Percentiles rank a stretch among this genome's conserved stretches.
phyloP scores from a whole-genome alignment of 139 green algal species.

The Coccomyxa sp. region DNA sequence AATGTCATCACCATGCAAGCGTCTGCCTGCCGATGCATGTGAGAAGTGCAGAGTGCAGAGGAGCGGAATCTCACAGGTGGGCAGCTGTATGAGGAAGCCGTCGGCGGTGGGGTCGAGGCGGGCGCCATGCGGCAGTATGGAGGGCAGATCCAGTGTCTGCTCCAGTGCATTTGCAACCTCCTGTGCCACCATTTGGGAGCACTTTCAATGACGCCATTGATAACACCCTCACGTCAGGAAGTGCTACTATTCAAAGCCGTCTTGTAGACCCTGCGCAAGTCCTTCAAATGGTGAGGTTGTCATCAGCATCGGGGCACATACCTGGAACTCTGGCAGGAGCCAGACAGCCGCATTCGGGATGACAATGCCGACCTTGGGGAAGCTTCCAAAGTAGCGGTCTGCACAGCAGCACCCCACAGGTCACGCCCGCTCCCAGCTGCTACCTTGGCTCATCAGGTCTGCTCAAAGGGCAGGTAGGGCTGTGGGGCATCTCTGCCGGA shows the following conservation, averaged over 20 bases:
- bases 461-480: not conserved
- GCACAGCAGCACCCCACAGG: not conserved
- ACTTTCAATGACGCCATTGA: too few relatives aligned
- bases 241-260: too few relatives aligned
- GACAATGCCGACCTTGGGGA: slow-evolving; percentile 14
- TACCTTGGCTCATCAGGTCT: not conserved
- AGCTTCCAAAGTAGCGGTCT: slow-evolving; percentile 11
- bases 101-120: slow-evolving; percentile 2
- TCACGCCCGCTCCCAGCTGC: not conserved
- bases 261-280: too few relatives aligned
- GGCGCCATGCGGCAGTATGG: slow-evolving; percentile 1
- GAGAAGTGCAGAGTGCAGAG: too few relatives aligned
- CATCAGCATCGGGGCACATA: too few relatives aligned
- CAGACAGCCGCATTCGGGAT: slow-evolving; percentile 5
- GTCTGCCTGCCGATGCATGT: too few relatives aligned
- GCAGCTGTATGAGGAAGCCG: slow-evolving; percentile 8
- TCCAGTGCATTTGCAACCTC: not conserved
- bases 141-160: not conserved
- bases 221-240: too few relatives aligned
- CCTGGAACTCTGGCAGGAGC: slow-evolving; percentile 8
- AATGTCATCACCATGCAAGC: too few relatives aligned
- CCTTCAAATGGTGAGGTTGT: too few relatives aligned
- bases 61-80: too few relatives aligned
- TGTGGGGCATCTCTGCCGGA: not conserved
- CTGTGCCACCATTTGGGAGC: too few relatives aligned